Percentiles rank a stretch among this genome's conserved stretches.
Evolutionary conservation across 352 stramenopile genomes (phyloP).

Genomic region (Globisporangium cystogenes): DNA sequence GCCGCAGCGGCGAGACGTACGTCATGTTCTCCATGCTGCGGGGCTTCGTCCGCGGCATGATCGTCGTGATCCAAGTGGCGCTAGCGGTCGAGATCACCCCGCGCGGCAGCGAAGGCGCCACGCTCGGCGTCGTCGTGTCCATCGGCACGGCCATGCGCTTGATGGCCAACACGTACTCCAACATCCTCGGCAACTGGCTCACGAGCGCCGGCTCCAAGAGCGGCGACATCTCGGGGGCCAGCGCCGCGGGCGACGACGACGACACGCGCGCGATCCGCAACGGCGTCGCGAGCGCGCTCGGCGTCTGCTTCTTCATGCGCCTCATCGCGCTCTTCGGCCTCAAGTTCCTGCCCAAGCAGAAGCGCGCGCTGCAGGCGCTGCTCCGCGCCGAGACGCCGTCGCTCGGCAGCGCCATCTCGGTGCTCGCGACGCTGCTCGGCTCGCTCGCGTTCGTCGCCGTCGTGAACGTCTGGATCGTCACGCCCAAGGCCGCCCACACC

Average conservation of each 20-base stretch:
- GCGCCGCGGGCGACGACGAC: conserved; percentile 1
- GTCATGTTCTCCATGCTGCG: conserved; percentile 28
- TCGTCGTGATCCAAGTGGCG: conserved; percentile 32
- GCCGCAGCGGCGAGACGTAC: conserved; percentile 27
- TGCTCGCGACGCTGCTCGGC: neutral
- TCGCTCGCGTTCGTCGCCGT: conserved; percentile 4
- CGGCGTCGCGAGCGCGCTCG: conserved; percentile 30
- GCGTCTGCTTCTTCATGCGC: conserved; percentile 34
- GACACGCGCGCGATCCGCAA: conserved; percentile 3
- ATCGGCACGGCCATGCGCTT: conserved; percentile 47
- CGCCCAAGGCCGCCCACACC: neutral
- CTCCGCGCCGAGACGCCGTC: neutral
- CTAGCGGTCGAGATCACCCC: conserved; percentile 49
- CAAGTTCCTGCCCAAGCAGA: conserved; percentile 37
- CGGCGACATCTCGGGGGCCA: conserved; percentile 2
- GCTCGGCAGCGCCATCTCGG: neutral
- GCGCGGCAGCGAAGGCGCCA: conserved; percentile 43
- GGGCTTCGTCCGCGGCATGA: conserved; percentile 29
- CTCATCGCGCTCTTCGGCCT: conserved; percentile 33
- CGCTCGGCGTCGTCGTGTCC: conserved; percentile 45
- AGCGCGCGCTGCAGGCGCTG: conserved; percentile 27
- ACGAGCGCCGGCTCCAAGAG: conserved; percentile 14
- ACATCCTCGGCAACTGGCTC: conserved; percentile 36
- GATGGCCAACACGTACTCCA: conserved; percentile 35
- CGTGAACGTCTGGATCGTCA: conserved; percentile 6